Evolutionary conservation across 2,329 filamentous ascomycete genomes (phyloP).

Genomic region (Herpotrichia juniperi): DNA sequence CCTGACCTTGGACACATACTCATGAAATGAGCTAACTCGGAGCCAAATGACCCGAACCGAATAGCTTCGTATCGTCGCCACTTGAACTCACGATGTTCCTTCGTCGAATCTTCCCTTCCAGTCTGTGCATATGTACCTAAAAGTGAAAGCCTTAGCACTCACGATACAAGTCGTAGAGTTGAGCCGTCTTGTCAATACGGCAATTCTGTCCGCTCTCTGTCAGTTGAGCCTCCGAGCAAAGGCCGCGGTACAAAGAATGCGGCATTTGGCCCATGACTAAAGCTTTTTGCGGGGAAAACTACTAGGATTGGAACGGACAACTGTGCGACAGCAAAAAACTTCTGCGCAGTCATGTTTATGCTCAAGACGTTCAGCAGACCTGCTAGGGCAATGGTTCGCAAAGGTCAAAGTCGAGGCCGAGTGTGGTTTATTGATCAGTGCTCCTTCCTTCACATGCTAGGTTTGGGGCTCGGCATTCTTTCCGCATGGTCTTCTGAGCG

Average conservation of each 20-base stretch:
- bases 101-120: background rate
- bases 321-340: background rate
- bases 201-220: constrained; percentile 3
- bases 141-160: background rate
- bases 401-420: background rate
- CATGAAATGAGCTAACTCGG: background rate
- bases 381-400: background rate
- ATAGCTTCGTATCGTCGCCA: too few species aligned
- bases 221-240: constrained; percentile 2
- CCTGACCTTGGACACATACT: background rate
- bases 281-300: constrained; percentile 1
- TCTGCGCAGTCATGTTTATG: background rate
- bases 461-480: constrained; percentile 3
- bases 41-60: background rate
- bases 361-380: background rate
- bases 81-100: background rate
- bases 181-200: constrained; percentile 1
- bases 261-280: background rate
- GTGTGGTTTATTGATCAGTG: background rate
- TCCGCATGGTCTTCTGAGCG: background rate
- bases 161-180: background rate
- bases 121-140: background rate
- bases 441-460: constrained; percentile 6
- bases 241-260: too few species aligned
- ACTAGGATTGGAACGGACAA: background rate